A percentile compares a stretch with the other conserved stretches of the same genome.
Conservation (phyloP, 192 early-diverging fungal genomes). For the Phlyctochytrium bullatum region DNA sequence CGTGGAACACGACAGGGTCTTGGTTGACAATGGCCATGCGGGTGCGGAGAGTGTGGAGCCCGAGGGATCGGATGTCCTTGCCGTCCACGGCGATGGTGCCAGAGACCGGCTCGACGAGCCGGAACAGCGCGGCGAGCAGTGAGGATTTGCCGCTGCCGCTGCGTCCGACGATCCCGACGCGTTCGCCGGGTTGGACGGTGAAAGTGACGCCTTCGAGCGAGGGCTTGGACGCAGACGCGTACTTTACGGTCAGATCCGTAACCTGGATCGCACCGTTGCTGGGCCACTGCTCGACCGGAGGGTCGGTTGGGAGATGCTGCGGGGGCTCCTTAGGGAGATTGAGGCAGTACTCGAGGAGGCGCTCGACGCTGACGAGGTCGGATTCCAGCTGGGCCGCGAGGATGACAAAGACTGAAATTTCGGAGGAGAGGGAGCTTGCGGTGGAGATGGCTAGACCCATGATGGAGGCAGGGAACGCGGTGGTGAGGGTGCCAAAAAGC, state of each 20-base stretch:
- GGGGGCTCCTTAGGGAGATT: constrained; percentile 24
- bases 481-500: constrained; percentile 1
- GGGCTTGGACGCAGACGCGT: constrained; percentile 42
- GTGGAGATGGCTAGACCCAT: neutral
- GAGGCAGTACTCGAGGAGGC: constrained; percentile 31
- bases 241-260: constrained; percentile 53
- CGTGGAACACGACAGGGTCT: constrained; percentile 54
- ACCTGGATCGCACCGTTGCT: constrained; percentile 50
- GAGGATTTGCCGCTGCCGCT: constrained; percentile 77
- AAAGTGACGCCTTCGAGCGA: constrained; percentile 73
- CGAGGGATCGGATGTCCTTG: constrained; percentile 52
- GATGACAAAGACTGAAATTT: neutral
- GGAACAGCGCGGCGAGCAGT: constrained; percentile 61
- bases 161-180: constrained; percentile 81
- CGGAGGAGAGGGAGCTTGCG: neutral
- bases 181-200: constrained; percentile 63
- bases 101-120: constrained; percentile 58
- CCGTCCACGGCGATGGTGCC: constrained; percentile 67
- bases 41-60: constrained; percentile 55
- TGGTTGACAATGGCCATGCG: constrained; percentile 58
- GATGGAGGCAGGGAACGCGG: neutral
- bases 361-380: constrained; percentile 39
- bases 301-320: constrained; percentile 28
- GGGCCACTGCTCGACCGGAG: constrained; percentile 16
- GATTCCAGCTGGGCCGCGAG: neutral